Evolutionary conservation across 805 yeast species (phyloP).

Genomic region (Candida namnaoensis): DNA sequence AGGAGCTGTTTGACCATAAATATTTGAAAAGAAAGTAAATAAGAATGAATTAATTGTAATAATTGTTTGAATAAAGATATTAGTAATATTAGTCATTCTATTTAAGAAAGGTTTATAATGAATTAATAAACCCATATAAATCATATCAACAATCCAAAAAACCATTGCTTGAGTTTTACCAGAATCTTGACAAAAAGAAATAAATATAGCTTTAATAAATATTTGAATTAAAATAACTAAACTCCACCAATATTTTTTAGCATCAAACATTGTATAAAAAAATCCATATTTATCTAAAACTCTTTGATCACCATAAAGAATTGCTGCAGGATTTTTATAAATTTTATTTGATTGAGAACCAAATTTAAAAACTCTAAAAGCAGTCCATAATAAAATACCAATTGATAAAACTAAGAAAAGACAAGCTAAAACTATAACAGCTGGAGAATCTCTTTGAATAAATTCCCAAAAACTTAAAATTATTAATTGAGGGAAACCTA

Average conservation of each 20-base stretch:
- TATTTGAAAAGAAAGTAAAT: conserved; percentile 76
- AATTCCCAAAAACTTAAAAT: conserved; percentile 86
- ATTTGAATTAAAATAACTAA: conserved; percentile 50
- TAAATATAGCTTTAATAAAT: conserved; percentile 60
- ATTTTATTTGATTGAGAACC: conserved; percentile 53
- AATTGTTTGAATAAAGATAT: conserved; percentile 65
- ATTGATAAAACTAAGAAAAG: conserved; percentile 56
- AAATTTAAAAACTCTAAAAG: conserved; percentile 51
- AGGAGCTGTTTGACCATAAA: conserved; percentile 72
- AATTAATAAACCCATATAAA: conserved; percentile 56
- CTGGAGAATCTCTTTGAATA: conserved; percentile 73
- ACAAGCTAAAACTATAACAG: conserved; percentile 75
- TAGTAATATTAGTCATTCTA: conserved; percentile 70
- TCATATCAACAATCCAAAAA: conserved; percentile 67
- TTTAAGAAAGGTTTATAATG: conserved; percentile 70
- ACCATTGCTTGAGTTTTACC: conserved; percentile 80
- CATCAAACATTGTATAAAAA: conserved; percentile 83
- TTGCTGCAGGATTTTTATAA: conserved; percentile 79
- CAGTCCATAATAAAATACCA: conserved; percentile 55
- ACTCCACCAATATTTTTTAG: conserved; percentile 80
- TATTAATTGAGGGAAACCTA: conserved; percentile 78
- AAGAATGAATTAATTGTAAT: conserved; percentile 73
- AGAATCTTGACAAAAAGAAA: conserved; percentile 69
- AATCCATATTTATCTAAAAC: conserved; percentile 78
- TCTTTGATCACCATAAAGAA: conserved; percentile 69